Base-by-base conservation (phyloP, 2,329 filamentous ascomycete genomes). In the Delphinella strobiligena region DNA sequence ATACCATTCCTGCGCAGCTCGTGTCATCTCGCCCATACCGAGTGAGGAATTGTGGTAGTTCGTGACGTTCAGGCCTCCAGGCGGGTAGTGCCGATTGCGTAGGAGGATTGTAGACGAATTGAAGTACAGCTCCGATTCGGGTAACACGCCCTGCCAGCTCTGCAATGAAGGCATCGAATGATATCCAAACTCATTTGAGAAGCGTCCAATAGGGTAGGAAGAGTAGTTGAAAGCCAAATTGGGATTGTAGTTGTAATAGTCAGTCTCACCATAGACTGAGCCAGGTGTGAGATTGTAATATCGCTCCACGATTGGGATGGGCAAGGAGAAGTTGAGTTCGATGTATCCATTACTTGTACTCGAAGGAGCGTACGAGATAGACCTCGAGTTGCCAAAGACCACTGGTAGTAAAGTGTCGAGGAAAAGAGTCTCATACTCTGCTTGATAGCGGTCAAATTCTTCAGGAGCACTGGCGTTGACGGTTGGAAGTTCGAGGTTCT, bases 181-280 rank as follows among this genome's bases (percentile, higher is more conserved):
- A 51, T 69, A 78, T 17, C 75, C 75, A 44, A 79, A 80, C 53
- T 80, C 75, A 45, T 77, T 75, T 2, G 71, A 69, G 48, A 79
- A 79, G 7, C 75, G 64, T 2, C 72, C 74, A 0, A 76, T 58
- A 0, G 74, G 74, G 45, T 77, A 78, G 0, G 56, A 61, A 1
- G 60, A 62, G n/a, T 62, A 59, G 51, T 78, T 65, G 54, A 77
- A 78, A 0, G 74, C 67, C 12, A 65, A 54, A 1, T 49, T 51
- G 10, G 66, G 64, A 43, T 72, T 54, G 49, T 79, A 79, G 46
- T 77, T 69, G 55, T 80, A 79, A 51, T 70, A 65, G 45, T 76
- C 55, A 14, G 73, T 78, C 42, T 78, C 70, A 4, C 73, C 73
- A 48, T 78, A 78, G 19, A 76, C 67, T 4, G 60, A 59, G 0